Evolutionary conservation across 1,284 basidiomycete genomes (phyloP), one percentile per base, ranked within the genome.

Genomic region (Trametes versicolor): DNA sequence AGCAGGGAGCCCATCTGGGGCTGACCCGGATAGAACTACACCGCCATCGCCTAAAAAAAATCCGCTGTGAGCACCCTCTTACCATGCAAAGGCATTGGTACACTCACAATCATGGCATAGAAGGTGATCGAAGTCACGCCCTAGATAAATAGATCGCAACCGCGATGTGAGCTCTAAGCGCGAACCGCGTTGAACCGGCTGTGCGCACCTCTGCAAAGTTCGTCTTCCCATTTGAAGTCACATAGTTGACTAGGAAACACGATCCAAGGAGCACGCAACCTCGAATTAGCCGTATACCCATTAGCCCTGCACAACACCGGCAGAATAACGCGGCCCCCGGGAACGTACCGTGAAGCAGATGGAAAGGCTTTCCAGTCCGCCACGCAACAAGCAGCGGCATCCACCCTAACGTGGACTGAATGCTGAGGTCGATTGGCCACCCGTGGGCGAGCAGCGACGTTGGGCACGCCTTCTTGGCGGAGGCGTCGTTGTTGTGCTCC

Each of bases 211-310:
- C 79, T 1, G 83, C 84, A 87, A 88, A 90, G 72, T 90, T 91
- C 0, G 89, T 91, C 76, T 90, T 89, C 8, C 86, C 79, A 72
- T 91, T 88, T 0, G 86, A 85, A 1, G 88, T 90, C 50, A 91
- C 85, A 72, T 89, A 89, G 76, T 90, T 92, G 50, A 91, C 89
- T 47, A 91, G 78, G 79, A 91, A 90, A 71, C 86, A 87, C 0
- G 87, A 81, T 0, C 84, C 86, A 17, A 91, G 75, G 25, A 90
- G 74, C 29, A 87, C 1, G 85, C 83, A 2, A 91, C 85, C 72
- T 91, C 88, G 71, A 87, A 90, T 34, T 81, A 71, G 69, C 17
- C 47, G 25, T 9, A 10, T 17, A n/a, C 19, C 41, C 41, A n/a
- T 43, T 12, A 48, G 45, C 25, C 25, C 10, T 9, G 2, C 7